These are phyloP conservation scores for Quercus rubra DNA, from an alignment of 306 rosid species.

Conservation along the genomic window DNA sequence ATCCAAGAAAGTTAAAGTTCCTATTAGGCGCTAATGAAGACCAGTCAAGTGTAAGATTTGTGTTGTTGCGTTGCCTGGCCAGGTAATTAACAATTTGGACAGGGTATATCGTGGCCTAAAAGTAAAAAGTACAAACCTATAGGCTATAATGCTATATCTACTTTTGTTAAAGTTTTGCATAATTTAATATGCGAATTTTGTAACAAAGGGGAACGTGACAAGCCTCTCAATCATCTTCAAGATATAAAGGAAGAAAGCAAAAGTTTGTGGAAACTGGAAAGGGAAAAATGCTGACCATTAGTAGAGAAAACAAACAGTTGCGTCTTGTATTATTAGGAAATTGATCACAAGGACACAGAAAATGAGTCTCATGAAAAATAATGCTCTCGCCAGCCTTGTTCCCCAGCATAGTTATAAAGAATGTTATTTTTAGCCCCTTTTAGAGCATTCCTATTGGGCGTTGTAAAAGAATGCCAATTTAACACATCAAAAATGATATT, in stretches of 20 bases:
- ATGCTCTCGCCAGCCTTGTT: too few species aligned
- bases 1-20: neutral
- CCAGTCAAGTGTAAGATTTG: neutral
- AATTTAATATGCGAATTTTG: neutral
- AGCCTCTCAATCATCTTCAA: neutral
- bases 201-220: neutral
- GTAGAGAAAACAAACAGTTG: neutral
- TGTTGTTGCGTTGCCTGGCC: neutral
- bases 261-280: neutral
- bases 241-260: neutral
- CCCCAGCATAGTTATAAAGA: too few species aligned
- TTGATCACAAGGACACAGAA: neutral
- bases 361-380: too few species aligned
- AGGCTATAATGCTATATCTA: neutral
- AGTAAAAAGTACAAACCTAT: neutral
- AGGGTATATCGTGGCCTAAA: neutral
- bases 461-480: too few species aligned
- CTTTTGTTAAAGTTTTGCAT: neutral
- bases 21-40: neutral
- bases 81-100: too few species aligned
- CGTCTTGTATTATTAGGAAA: neutral
- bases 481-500: rapidly evolving
- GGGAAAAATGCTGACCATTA: neutral
- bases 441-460: rapidly evolving
- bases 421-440: too few species aligned